Evolutionary conservation across 2,329 filamentous ascomycete species (phyloP).

Genomic region (Venturia carpophila): DNA sequence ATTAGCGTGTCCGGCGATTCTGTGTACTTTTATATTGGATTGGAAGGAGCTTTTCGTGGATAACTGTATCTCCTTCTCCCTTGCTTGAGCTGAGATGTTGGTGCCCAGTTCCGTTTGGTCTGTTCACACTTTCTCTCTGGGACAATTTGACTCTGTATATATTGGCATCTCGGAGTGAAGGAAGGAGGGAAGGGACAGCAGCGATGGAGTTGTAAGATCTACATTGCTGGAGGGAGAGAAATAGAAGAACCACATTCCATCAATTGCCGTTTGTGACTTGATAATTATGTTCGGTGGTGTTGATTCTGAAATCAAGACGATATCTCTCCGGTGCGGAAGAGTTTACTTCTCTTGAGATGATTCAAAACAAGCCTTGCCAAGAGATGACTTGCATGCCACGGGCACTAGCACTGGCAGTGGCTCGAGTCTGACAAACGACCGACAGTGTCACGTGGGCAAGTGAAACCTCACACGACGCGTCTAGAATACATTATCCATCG

Average conservation of each 20-base stretch:
- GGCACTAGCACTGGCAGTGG: too few species aligned
- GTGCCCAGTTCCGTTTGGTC: background rate
- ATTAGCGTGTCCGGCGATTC: background rate
- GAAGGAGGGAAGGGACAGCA: background rate
- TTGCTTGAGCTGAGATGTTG: background rate
- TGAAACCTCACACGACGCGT: background rate
- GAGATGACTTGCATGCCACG: background rate
- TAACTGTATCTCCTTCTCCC: background rate
- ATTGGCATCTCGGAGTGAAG: background rate
- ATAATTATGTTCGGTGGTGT: background rate
- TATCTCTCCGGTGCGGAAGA: too few species aligned
- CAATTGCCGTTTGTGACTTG: background rate
- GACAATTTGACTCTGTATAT: constrained; percentile 2
- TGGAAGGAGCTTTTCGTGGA: background rate
- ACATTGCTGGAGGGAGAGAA: background rate
- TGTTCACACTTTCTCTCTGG: background rate
- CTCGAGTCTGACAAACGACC: too few species aligned
- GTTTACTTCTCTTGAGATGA: background rate
- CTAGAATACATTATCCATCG: background rate
- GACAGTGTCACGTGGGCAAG: background rate
- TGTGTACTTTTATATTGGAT: background rate
- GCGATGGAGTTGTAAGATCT: constrained; percentile 6
- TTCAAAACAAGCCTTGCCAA: background rate
- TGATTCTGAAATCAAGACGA: background rate
- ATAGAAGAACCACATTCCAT: background rate